Base-by-base conservation (phyloP, 2,329 filamentous ascomycete genomes). In the Plenodomus tracheiphilus region DNA sequence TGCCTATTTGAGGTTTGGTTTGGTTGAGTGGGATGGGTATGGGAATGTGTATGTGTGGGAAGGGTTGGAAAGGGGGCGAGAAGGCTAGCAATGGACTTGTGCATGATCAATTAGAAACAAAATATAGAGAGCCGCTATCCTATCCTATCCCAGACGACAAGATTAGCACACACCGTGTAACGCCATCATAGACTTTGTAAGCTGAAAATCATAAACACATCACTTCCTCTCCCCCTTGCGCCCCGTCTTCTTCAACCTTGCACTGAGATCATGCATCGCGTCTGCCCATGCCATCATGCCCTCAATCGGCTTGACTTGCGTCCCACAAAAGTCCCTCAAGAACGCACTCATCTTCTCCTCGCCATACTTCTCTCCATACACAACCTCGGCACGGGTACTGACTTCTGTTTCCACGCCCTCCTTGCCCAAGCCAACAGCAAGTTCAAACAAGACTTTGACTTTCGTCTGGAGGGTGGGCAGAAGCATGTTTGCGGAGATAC, bases 281-380 rank as follows among this genome's bases (percentile, higher is more conserved):
- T 71, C 68, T 4, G 71, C 75, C 75, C 77, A 79, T 3, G 72
- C 68, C 15, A 62, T 60, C 55, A 73, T 68, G 13, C 65, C 66
- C 13, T 57, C 56, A 38, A 52, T 53, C 5, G 53, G 52, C 20
- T 56, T 68, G 2, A 73, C 55, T 16, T 56, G 40, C 2, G 35
- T 55, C 0, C 69, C 72, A 17, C 86, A 74, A 67, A 80, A 78
- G 30, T 80, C 79, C 11, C 75, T 70, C 54, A 94, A 65, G 58
- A 88, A 91, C 46, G 90, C 87, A n/a, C 75, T 77, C 77, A 94
- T 86, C 71, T 89, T 91, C 41, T 78, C 81, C 56, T 85, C 83
- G 56, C 90, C 89, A 69, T 92, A 91, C 51, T 82, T 79, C 72
- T 93, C 88, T 0, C 89, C 89, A 66, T 94, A 94, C 2, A 91